A percentile compares a stretch with the other conserved stretches of the same genome.
Conservation (phyloP, 768 basidiomycete species). For the Phaeolepiota aurea region DNA sequence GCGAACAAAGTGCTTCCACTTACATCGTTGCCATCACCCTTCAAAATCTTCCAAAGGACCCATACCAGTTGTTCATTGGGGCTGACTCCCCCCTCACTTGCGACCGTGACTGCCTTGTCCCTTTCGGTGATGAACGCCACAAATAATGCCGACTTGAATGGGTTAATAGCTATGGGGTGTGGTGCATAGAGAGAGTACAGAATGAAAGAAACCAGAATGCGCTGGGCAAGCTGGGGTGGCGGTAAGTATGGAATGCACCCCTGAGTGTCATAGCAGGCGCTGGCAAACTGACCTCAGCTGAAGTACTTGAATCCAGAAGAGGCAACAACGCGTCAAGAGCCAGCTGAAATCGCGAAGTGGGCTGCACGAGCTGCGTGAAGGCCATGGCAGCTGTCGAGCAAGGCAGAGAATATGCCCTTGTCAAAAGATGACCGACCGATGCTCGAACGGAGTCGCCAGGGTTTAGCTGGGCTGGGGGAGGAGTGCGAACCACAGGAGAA, state of each 20-base stretch:
- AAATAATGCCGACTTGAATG: slow-evolving; percentile 69
- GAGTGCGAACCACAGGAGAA: slow-evolving; percentile 10
- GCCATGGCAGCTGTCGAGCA: slow-evolving; percentile 74
- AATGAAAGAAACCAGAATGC: slow-evolving; percentile 74
- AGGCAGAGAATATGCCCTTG: slow-evolving; percentile 57
- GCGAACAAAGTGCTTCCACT: slow-evolving; percentile 17
- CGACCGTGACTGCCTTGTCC: slow-evolving; percentile 44
- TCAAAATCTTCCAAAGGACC: slow-evolving; percentile 83
- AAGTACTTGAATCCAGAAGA: slow-evolving; percentile 46
- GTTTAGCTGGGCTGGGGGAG: slow-evolving; percentile 4
- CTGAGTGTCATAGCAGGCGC: slow-evolving; percentile 1
- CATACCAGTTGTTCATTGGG: slow-evolving; percentile 75
- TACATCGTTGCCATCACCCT: slow-evolving; percentile 77
- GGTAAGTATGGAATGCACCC: slow-evolving; percentile 7
- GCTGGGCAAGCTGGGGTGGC: slow-evolving; percentile 49
- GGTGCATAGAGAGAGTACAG: slow-evolving; percentile 75
- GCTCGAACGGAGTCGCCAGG: slow-evolving; percentile 30
- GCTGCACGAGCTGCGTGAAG: slow-evolving; percentile 68
- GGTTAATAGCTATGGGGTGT: slow-evolving; percentile 72
- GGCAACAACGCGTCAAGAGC: slow-evolving; percentile 78
- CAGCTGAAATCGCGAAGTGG: slow-evolving; percentile 72
- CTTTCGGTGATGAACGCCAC: slow-evolving; percentile 63
- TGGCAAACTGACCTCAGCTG: slow-evolving; percentile 43
- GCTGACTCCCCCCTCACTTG: slow-evolving; percentile 39
- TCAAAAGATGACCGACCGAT: slow-evolving; percentile 61